Conservation (phyloP, 2,329 filamentous ascomycete species). For the Diaporthe velutina region DNA sequence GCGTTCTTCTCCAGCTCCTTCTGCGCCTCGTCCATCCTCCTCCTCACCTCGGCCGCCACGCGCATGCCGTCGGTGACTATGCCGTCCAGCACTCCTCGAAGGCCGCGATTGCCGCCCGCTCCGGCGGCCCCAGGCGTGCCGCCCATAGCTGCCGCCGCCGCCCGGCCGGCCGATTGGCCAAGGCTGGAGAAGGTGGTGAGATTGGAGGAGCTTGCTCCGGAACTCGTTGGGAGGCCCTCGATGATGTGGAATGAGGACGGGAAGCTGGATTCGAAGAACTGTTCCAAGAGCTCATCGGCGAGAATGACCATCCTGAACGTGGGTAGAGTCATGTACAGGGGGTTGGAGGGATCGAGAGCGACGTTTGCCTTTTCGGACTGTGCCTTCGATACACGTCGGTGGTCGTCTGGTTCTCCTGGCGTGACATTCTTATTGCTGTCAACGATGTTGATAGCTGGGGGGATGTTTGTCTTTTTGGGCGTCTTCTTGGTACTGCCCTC, state of each 20-base stretch:
- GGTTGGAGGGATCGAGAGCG: conserved; percentile 91
- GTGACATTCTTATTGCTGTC: conserved; percentile 40
- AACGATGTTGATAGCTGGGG: conserved; percentile 44
- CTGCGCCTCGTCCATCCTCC: conserved; percentile 96
- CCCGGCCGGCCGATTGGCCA: conserved; percentile 64
- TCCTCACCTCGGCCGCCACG: conserved; percentile 90
- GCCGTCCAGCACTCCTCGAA: conserved; percentile 94
- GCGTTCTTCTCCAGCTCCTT: conserved; percentile 89
- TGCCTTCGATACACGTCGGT: conserved; percentile 68
- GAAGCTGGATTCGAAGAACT: conserved; percentile 98
- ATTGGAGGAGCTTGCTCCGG: conserved; percentile 69
- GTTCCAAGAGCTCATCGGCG: conserved; percentile 93
- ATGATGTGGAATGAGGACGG: conserved; percentile 92
- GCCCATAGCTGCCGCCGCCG: conserved; percentile 54
- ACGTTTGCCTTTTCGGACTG: conserved; percentile 85
- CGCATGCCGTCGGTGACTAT: conserved; percentile 98
- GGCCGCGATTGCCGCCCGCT: conserved; percentile 76
- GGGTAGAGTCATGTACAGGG: conserved; percentile 93
- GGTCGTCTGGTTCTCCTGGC: conserved; percentile 46
- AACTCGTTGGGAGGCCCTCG: conserved; percentile 64
- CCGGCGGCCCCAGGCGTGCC: conserved; percentile 57
- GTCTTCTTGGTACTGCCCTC: conserved; percentile 46
- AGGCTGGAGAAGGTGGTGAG: conserved; percentile 89
- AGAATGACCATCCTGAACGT: conserved; percentile 99
- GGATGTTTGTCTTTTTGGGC: conserved; percentile 37